Evolutionary conservation across 225 moss, liverwort and hornwort species (phyloP), one percentile per base, ranked within the genome.

Genomic region (Polytrichum commune): DNA sequence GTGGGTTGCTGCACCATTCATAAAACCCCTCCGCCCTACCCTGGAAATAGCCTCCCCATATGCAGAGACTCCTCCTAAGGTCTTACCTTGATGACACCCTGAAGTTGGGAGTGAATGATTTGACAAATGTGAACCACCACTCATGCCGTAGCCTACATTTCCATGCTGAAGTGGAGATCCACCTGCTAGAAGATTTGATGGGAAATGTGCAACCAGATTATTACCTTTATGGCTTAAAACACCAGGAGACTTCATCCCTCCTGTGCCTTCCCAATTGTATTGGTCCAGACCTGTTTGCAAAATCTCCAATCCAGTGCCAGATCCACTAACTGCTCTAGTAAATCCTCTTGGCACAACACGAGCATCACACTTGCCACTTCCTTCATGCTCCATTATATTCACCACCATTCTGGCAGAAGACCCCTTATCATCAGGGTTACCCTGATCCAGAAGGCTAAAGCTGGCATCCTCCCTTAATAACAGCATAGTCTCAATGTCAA

Each of bases 21-120:
- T 76, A 67, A 87, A 78, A 35, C 80, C 79, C 55, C 81, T 78
- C 53, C 89, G 84, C 26, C 78, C 86, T 10, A 86, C 73, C 71
- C 92, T 92, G 72, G 89, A 88, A 90, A 81, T 96, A 64, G 89
- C 82, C 69, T 96, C 93, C 56, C 79, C 83, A 77, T 83, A 82
- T 46, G 82, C 73, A 54, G 81, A 72, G 64, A 74, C 81, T 75
- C 81, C 87, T 62, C 84, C 77, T 64, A 84, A 33, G 33, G 33
- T 8, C 33, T 33, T 33, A 25, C 82, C 93, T 80, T 75, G 91
- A 82, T 73, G 91, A 82, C 79, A 93, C 63, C 77, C 93, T 73
- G 76, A 74, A 74, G 55, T 87, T 81, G 73, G 66, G 69, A 81
- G 69, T 18, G 71, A 71, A 75, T 85, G 83, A 82, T 77, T 93